These are phyloP conservation scores for Fusarium subtropicale DNA, from an alignment of 2,329 filamentous ascomycete species.

Conservation along the genomic window DNA sequence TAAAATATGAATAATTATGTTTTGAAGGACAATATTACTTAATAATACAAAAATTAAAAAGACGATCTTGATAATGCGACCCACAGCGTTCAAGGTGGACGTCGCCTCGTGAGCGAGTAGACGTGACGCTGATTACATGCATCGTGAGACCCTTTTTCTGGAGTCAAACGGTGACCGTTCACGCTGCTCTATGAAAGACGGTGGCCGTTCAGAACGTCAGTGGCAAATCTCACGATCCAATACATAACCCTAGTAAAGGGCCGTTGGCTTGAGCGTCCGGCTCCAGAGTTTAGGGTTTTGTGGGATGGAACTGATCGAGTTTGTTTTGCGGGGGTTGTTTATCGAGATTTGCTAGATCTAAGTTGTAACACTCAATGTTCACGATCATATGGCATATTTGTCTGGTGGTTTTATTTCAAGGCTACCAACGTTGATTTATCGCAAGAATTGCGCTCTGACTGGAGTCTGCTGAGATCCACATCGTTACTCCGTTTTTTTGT, in stretches of 20 bases:
- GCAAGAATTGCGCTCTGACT: neutral
- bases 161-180: conserved; percentile 35
- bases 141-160: conserved; percentile 28
- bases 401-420: conserved; percentile 4
- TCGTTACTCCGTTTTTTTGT: neutral
- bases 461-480: neutral
- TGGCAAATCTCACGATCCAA: conserved; percentile 26
- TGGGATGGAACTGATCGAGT: conserved; percentile 24
- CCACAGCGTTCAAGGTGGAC: conserved; percentile 18
- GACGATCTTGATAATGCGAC: conserved; percentile 18
- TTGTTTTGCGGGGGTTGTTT: neutral
- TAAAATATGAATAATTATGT: neutral
- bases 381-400: conserved; percentile 2
- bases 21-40: conserved; percentile 1
- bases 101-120: conserved; percentile 12
- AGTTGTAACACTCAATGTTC: conserved; percentile 1
- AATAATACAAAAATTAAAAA: neutral
- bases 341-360: neutral
- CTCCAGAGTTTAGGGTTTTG: conserved; percentile 20
- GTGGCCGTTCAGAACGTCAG: conserved; percentile 35
- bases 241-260: conserved; percentile 21
- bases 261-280: conserved; percentile 29
- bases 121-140: conserved; percentile 15
- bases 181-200: conserved; percentile 27
- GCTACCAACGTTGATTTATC: neutral